Percentiles rank a stretch among this genome's conserved stretches.
Conservation (phyloP, 805 yeast genomes). For the Metschnikowia amazonensis region DNA sequence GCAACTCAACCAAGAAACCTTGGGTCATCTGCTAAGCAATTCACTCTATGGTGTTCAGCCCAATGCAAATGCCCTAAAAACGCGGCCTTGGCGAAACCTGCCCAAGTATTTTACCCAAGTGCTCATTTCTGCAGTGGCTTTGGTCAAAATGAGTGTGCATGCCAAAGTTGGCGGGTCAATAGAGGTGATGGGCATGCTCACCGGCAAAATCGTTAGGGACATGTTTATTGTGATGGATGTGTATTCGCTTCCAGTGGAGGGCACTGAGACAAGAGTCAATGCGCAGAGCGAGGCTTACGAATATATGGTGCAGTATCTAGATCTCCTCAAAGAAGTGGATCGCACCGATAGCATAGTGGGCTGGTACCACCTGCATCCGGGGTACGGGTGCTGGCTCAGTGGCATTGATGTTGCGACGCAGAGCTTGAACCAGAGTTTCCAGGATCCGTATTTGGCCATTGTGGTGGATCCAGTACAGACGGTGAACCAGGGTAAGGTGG, state of each 20-base stretch:
- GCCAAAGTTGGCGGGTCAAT: constrained; percentile 81
- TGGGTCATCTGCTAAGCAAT: constrained; percentile 1
- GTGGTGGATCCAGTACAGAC: constrained; percentile 84
- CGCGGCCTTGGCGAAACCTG: constrained; percentile 54
- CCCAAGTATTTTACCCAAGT: constrained; percentile 59
- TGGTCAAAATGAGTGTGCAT: constrained; percentile 73
- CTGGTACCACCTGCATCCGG: constrained; percentile 97
- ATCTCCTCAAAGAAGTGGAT: constrained; percentile 48
- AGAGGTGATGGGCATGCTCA: constrained; percentile 93
- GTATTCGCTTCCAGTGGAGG: constrained; percentile 88
- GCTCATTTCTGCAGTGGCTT: constrained; percentile 65
- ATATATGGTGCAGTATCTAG: constrained; percentile 83
- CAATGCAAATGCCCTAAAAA: constrained; percentile 8
- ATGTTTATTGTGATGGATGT: constrained; percentile 72
- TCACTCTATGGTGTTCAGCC: constrained; percentile 12
- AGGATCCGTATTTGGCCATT: constrained; percentile 87
- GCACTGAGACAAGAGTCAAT: constrained; percentile 93
- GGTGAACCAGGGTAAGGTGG: constrained; percentile 57
- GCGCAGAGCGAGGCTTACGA: constrained; percentile 94
- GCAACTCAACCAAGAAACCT: not conserved
- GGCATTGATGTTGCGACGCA: constrained; percentile 94
- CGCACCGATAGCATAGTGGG: constrained; percentile 73
- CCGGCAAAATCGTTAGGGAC: constrained; percentile 62
- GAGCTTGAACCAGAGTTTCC: constrained; percentile 75
- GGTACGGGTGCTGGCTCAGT: constrained; percentile 94